Evolutionary conservation across 2,329 filamentous ascomycete genomes (phyloP), one percentile per base, ranked within the genome.

Genomic region (Dothistroma pini): DNA sequence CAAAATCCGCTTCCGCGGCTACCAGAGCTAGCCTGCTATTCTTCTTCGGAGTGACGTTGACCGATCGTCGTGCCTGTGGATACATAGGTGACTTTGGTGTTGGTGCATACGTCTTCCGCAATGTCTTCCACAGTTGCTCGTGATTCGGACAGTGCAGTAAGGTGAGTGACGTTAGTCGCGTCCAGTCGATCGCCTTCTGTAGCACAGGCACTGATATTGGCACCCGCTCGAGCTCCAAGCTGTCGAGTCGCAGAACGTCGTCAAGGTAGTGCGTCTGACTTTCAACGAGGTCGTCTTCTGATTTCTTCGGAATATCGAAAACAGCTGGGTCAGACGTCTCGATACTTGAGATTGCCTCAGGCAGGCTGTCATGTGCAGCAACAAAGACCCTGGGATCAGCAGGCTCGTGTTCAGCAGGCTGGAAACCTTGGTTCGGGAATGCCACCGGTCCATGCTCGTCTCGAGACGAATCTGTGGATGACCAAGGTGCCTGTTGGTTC

Each of bases 221-320:
- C 2, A 93, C 83, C 25, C 89, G 84, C 74, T 95, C 90, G 1
- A 95, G 79, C 74, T 92, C 89, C 10, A 95, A 78, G 1, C 81
- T 85, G 61, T 90, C 86, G n/a, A 95, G 77, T 63, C 80, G 83
- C 16, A 95, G 77, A 68, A 85, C 85, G 35, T 81, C 82, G 34
- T 84, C 80, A 1, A 84, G 74, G 21, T 78, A 74, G 48, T 78
- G 78, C 64, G 75, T 31, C 41, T 59, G 71, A 22, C 61, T 48
- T 12, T 62, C 51, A n/a, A 60, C 57, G 29, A 53, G 59, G 34
- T 68, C 67, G n/a, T 57, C 41, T 19, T 44, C 8, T 44, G 4
- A 16, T 38, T 34, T n/a, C 12, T 35, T 19, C 11, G 22, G 38
- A 9, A n/a, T 32, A 14, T 34, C 35, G 4, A 51, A 51, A 19